These are phyloP conservation scores for Cladosporium sp. DNA, from an alignment of 2,329 filamentous ascomycete genomes.

Conservation along the genomic window DNA sequence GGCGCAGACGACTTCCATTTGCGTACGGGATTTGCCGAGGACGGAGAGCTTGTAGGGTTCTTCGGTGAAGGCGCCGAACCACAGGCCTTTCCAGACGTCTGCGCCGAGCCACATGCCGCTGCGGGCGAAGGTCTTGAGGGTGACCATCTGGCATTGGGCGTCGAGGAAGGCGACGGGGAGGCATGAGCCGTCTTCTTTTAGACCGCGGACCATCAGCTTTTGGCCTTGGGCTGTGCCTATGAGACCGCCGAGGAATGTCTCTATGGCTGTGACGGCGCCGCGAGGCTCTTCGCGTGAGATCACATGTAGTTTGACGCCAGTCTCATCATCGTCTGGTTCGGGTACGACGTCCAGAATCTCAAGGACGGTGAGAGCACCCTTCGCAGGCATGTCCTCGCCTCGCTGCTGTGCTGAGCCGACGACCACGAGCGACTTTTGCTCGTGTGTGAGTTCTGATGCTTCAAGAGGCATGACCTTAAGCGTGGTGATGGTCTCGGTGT, in stretches of 20 bases:
- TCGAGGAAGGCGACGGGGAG: conserved; percentile 96
- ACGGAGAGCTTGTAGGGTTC: conserved; percentile 95
- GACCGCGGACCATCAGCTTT: conserved; percentile 93
- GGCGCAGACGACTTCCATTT: conserved; percentile 75
- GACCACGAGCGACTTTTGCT: conserved; percentile 77
- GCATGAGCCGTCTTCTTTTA: conserved; percentile 92
- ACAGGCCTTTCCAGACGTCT: conserved; percentile 89
- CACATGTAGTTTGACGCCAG: conserved; percentile 80
- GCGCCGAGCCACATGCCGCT: conserved; percentile 86
- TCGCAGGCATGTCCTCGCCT: conserved; percentile 85
- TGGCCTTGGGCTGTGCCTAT: conserved; percentile 91
- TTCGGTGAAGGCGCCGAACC: conserved; percentile 96
- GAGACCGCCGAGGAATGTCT: conserved; percentile 80
- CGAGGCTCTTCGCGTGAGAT: conserved; percentile 89
- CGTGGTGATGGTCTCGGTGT: conserved; percentile 75
- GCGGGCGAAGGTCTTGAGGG: conserved; percentile 78
- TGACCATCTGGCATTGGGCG: conserved; percentile 89
- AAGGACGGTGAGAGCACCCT: conserved; percentile 85
- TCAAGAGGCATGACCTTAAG: conserved; percentile 84
- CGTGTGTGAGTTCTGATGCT: conserved; percentile 85
- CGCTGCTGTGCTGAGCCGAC: conserved; percentile 84
- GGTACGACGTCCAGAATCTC: conserved; percentile 91
- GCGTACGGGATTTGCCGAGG: conserved; percentile 81
- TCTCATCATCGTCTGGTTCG: conserved; percentile 81
- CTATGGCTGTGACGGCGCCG: conserved; percentile 81